These are phyloP conservation scores for Schwanniomyces etchellsii DNA, from an alignment of 1,139 yeast genomes.

Conservation along the genomic window DNA sequence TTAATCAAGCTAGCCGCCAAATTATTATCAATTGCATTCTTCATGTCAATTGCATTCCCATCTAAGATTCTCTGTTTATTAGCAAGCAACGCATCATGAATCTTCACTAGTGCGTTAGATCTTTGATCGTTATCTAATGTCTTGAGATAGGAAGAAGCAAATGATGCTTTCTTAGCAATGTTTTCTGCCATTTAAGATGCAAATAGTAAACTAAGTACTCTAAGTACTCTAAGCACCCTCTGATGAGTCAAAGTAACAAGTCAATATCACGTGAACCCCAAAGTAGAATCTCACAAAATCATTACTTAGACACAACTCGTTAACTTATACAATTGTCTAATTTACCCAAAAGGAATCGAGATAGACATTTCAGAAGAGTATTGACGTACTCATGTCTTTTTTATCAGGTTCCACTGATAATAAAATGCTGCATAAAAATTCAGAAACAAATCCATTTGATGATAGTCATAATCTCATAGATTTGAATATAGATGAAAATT, in stretches of 20 bases:
- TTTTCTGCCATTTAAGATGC: slow-evolving; percentile 46
- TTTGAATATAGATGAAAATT: slow-evolving; percentile 16
- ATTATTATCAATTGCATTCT: slow-evolving; percentile 53
- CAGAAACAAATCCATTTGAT: slow-evolving; percentile 20
- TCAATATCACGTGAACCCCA: too few species aligned
- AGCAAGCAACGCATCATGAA: slow-evolving; percentile 60
- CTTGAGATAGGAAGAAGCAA: slow-evolving; percentile 75
- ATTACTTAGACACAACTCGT: too few species aligned
- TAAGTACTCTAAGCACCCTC: too few species aligned
- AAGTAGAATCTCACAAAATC: too few species aligned
- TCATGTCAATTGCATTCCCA: slow-evolving; percentile 74
- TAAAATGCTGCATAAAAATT: too few species aligned
- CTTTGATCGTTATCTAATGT: slow-evolving; percentile 71
- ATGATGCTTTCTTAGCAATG: slow-evolving; percentile 74
- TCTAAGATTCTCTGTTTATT: slow-evolving; percentile 56
- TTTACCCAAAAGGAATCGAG: too few species aligned
- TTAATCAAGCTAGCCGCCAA: slow-evolving; percentile 69
- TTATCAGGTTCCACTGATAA: too few species aligned
- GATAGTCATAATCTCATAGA: slow-evolving; percentile 27
- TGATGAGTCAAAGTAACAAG: too few species aligned
- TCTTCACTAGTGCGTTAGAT: slow-evolving; percentile 63
- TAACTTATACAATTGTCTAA: too few species aligned
- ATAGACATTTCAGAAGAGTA: too few species aligned
- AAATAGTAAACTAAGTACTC: neutral
- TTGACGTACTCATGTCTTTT: too few species aligned